Conservation (phyloP, 2,329 filamentous ascomycete genomes). For the Penicillium sumatraense region DNA sequence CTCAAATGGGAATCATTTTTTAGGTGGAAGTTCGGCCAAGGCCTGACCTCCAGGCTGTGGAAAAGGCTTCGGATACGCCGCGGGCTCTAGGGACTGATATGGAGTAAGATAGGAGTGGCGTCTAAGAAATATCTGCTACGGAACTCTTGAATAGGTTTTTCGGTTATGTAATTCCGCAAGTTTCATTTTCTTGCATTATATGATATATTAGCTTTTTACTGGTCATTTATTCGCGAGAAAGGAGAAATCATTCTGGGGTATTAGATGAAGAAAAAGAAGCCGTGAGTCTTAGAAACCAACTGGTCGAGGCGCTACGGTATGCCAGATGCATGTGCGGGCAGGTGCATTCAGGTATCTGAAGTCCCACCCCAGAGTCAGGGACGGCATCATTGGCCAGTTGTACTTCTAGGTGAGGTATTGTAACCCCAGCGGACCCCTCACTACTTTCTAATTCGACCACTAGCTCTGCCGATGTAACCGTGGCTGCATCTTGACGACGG, state of each 20-base stretch:
- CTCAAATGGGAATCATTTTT: slow-evolving; percentile 16
- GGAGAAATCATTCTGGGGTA: background rate
- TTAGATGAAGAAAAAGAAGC: background rate
- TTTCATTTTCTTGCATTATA: background rate
- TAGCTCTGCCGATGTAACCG: background rate
- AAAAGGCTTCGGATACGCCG: background rate
- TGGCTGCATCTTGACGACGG: background rate
- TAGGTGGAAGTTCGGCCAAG: slow-evolving; percentile 9
- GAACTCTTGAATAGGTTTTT: background rate
- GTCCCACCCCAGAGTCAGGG: background rate
- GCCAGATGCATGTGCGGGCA: background rate
- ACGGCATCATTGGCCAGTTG: background rate
- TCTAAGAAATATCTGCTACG: background rate
- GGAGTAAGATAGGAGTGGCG: background rate
- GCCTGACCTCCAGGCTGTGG: background rate
- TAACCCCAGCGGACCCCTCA: background rate
- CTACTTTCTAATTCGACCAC: background rate
- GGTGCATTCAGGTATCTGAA: background rate
- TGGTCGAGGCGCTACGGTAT: background rate
- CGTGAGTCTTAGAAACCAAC: background rate
- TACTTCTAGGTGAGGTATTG: background rate
- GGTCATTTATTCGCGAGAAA: background rate
- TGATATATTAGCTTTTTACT: background rate
- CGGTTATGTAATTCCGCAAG: background rate
- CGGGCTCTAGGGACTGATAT: background rate